phyloP scores from a whole-genome alignment of 306 rosid species.

The Alnus glutinosa region DNA sequence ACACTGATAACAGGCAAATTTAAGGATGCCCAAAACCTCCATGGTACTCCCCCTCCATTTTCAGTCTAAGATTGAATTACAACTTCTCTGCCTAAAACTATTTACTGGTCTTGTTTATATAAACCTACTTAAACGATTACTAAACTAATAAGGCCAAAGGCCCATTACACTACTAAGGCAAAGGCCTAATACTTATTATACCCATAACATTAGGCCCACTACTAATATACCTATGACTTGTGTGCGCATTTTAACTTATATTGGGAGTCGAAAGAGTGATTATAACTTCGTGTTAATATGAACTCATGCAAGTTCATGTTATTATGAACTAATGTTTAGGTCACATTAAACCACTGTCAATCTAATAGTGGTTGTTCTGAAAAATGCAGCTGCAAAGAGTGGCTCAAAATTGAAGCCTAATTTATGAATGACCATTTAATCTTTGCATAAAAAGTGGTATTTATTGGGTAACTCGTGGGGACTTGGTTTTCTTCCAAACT shows the following conservation, averaged over 20 bases:
- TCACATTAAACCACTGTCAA: not conserved
- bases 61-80: no score
- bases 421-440: not conserved
- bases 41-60: no score
- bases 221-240: not conserved
- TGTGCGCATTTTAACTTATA: not conserved
- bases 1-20: no score
- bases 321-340: not conserved
- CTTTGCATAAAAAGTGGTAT: not conserved
- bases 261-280: not conserved
- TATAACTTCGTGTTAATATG: not conserved
- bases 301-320: not conserved
- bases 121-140: no score
- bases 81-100: no score
- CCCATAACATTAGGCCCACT: no score
- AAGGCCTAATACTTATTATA: no score
- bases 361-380: not conserved
- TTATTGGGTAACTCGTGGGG: not conserved
- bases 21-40: no score
- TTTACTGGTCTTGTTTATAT: no score
- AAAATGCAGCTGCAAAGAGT: not conserved
- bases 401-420: not conserved
- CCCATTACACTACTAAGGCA: no score
- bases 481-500: not conserved
- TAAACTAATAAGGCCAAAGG: no score